Evolutionary conservation across 1,284 basidiomycete genomes (phyloP), one percentile per base, ranked within the genome.

Genomic region (Ustilago bromivora): DNA sequence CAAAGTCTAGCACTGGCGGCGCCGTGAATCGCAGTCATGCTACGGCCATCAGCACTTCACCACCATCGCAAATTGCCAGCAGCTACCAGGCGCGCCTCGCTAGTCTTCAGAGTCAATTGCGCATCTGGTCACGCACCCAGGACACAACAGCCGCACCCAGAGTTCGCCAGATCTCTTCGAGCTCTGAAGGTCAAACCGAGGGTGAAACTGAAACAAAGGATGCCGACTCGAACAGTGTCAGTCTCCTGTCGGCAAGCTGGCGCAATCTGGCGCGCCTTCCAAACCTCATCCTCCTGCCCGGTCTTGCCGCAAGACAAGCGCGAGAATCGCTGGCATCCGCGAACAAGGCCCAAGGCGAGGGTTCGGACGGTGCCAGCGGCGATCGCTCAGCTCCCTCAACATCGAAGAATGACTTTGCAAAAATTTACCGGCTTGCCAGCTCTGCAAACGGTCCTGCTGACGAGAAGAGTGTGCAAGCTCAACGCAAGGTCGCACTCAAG

Each of bases 241-340:
- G 76, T 54, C 59, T 78, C 4, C 46, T 78, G 17, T 74, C 76
- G 7, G 62, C 67, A n/a, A 76, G 76, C 52, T 79, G 76, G 76
- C 64, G 76, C 12, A 79, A 72, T 28, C 41, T 79, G 23, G 49
- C 73, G 2, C 66, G 76, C n/a, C 60, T 79, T 19, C 76, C 76
- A 0, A 76, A 76, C 40, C 61, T 79, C 17, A 78, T 78, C 28
- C 65, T 78, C 6, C 55, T 79, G 28, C 76, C 76, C 40, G 76
- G 73, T n/a, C 49, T 76, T 1, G 68, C 68, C 23, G 71, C 76
- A 19, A 64, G 67, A 36, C 74, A 76, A 59, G 73, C 73, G 3
- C 55, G 66, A 19, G 73, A 76, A 51, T 61, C 61, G 3, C 55
- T 65, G 1, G 57, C 63, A 19, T 66, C 64, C 4, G 34, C 61